Conservation (phyloP, 2,329 filamentous ascomycete species). For the Colletotrichum sp. region DNA sequence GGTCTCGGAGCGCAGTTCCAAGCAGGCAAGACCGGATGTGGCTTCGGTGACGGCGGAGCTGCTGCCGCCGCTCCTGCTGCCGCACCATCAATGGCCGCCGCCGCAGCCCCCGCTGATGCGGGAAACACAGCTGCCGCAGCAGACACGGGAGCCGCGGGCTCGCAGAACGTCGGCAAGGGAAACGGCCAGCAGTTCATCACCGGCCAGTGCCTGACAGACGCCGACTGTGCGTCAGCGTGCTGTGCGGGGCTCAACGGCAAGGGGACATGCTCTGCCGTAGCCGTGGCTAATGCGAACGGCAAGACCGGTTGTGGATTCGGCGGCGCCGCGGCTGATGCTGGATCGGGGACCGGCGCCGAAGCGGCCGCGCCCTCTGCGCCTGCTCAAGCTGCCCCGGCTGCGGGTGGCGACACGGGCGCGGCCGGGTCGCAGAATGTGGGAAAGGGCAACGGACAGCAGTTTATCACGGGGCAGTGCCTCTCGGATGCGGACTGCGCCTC, state of each 20-base stretch:
- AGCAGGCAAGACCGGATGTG: constrained; percentile 32
- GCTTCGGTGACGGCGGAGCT: constrained; percentile 22
- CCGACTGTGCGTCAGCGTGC: constrained; percentile 36
- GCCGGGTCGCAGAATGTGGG: constrained; percentile 28
- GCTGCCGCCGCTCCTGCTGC: background rate
- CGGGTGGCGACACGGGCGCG: background rate
- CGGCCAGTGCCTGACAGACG: constrained; percentile 33
- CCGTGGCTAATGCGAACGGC: constrained; percentile 33
- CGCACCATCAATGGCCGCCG: background rate
- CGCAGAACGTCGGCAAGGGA: constrained; percentile 34
- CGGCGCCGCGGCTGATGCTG: background rate
- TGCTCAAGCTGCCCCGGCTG: background rate
- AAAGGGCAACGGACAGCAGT: constrained; percentile 27
- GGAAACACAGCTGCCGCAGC: background rate
- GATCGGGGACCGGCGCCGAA: background rate
- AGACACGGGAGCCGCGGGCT: background rate
- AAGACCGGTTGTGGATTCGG: constrained; percentile 23
- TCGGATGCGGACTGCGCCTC: constrained; percentile 32
- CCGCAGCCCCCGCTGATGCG: background rate
- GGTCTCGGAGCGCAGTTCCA: constrained; percentile 27
- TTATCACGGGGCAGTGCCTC: constrained; percentile 31
- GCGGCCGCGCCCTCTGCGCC: background rate
- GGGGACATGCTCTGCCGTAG: constrained; percentile 37
- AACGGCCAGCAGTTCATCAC: constrained; percentile 36
- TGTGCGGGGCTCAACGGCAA: constrained; percentile 36